phyloP scores from a whole-genome alignment of 2,329 filamentous ascomycete genomes.

The Pyrenochaeta sp. region DNA sequence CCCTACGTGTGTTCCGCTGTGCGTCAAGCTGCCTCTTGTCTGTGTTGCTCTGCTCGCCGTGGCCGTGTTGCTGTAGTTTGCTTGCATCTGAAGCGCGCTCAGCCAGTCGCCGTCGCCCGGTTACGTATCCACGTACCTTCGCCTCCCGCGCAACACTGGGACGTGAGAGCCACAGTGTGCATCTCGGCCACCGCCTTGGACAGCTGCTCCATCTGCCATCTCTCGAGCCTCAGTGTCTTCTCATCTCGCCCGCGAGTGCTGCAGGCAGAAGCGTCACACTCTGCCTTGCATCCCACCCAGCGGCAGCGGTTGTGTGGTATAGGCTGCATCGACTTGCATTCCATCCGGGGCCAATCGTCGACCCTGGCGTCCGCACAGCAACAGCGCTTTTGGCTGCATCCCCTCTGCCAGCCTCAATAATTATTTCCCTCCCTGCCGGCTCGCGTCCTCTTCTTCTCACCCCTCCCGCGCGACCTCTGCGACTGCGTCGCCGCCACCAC shows the following conservation, averaged over 20 bases:
- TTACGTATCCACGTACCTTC: conserved; percentile 41
- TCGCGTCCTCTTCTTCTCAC: conserved; percentile 6
- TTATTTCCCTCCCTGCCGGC: conserved; percentile 19
- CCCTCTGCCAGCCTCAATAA: conserved; percentile 37
- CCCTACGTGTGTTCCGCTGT: conserved; percentile 14
- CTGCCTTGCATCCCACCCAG: conserved; percentile 40
- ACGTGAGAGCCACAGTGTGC: conserved; percentile 28
- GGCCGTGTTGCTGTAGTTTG: conserved; percentile 20
- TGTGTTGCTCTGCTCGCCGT: conserved; percentile 27
- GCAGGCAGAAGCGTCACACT: conserved; percentile 40
- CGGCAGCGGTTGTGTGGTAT: conserved; percentile 36
- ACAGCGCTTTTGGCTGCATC: conserved; percentile 38
- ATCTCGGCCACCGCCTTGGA: conserved; percentile 15
- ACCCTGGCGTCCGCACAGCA: conserved; percentile 38
- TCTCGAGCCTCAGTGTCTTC: conserved; percentile 20
- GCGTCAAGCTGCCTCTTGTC: conserved; percentile 12
- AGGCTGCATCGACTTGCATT: conserved; percentile 43
- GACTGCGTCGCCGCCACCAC: conserved; percentile 27
- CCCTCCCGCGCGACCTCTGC: conserved; percentile 14
- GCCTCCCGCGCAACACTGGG: conserved; percentile 21
- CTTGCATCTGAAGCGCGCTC: conserved; percentile 22
- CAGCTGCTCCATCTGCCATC: conserved; percentile 21
- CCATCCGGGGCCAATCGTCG: conserved; percentile 42
- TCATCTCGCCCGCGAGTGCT: conserved; percentile 9
- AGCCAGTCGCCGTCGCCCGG: conserved; percentile 29